Base-by-base conservation (phyloP, 805 yeast species). In the Wickerhamiella siamensis region DNA sequence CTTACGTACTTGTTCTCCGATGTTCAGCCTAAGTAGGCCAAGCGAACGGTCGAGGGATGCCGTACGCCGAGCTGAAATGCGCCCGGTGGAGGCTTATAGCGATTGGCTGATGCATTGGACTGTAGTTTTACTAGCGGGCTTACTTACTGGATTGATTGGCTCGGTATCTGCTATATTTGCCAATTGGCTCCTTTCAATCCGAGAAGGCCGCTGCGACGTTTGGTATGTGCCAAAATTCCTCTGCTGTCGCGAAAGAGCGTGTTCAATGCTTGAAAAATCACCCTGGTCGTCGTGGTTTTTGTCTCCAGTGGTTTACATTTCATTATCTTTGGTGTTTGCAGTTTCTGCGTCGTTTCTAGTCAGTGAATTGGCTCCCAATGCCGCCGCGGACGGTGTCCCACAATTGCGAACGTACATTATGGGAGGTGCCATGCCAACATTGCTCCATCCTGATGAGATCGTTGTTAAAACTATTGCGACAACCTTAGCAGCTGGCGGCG, bases 161-260 rank as follows among this genome's bases (percentile, higher is more conserved):
- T 88, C 87, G 0, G 67, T 69, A 17, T 64, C 87, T 40, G 86
- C 83, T 51, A 71, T 87, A 8, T 68, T 80, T 8, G 79, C 95
- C 0, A 84, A 82, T 41, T 87, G 88, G 74, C 62, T 88, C 18
- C 79, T 82, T 2, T 75, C 78, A 49, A 58, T 86, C 42, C 74
- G 83, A 46, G 59, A 72, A 2, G 97, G 97, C 0, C 71, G 75
- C 56, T 91, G 97, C 61, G 54, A 67, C 2, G 59, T 72, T 79
- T 50, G 64, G 84, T 40, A 83, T 74, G 57, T 68, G 67, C 53
- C 68, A 71, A 10, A 83, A 78, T 52, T 86, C 94, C 60, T 86
- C 94, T 59, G 74, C 77, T 75, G 79, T 74, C 14, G 36, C 33
- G 29, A 56, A 49, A 12, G 31, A 69, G 43, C 79, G 73, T 57